Evolutionary conservation across 2,329 filamentous ascomycete species (phyloP), one percentile per base, ranked within the genome.

Genomic region (Pseudocercospora eumusae): DNA sequence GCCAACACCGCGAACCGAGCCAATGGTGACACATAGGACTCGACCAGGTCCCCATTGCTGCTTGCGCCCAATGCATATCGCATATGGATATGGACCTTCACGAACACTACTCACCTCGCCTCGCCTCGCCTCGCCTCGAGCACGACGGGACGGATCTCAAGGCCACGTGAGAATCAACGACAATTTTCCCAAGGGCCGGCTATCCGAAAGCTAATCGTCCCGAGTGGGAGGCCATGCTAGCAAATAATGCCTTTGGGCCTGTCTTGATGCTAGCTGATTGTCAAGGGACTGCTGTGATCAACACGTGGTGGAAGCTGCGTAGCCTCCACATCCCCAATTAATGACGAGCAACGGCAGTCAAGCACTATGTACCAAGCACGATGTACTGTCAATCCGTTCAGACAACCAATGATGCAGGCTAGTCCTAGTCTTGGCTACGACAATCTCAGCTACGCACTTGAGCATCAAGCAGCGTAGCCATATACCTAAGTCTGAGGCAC

Each of bases 181-280:
- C 55, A 10, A 20, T 23, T 47, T 45, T 47, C 42, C 5, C 36
- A 20, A 28, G 55, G 15, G 7, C 36, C 55, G 55, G 36, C 25
- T 31, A 57, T 47, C 55, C 40, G 55, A 57, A 57, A 57, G 55
- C 31, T 47, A 47, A 57, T 47, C 50, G n/a, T n/a, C n/a, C n/a
- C n/a, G n/a, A n/a, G n/a, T n/a, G n/a, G n/a, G n/a, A n/a, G n/a
- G n/a, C n/a, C n/a, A n/a, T n/a, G n/a, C n/a, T n/a, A n/a, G n/a
- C n/a, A n/a, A n/a, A n/a, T n/a, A n/a, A n/a, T n/a, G n/a, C n/a
- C n/a, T n/a, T n/a, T n/a, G n/a, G n/a, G 15, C 47, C 2, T 50
- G 20, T 28, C 1, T n/a, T n/a, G 21, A 23, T 50, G 47, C 23
- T 27, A 23, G 47, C 15, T 25, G 23, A 36, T 18, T 15, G 50